phyloP scores from a whole-genome alignment of 2,329 filamentous ascomycete species.

The Thelonectria olida region DNA sequence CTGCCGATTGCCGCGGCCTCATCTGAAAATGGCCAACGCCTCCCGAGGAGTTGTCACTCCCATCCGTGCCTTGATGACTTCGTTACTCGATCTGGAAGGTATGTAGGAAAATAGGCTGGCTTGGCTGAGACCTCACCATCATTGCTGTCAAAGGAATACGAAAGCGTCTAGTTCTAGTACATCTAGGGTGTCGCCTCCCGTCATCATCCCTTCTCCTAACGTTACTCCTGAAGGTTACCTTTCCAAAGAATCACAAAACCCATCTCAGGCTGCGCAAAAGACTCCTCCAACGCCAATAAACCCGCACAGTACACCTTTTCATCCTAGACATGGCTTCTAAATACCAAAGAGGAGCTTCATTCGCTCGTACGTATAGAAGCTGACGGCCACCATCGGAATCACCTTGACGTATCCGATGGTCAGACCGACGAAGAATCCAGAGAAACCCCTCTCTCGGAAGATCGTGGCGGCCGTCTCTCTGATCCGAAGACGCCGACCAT shows the following conservation, averaged over 20 bases:
- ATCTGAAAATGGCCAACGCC: too few species aligned
- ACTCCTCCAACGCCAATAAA: constrained; percentile 36
- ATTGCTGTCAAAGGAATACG: constrained; percentile 3
- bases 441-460: constrained; percentile 76
- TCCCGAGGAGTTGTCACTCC: too few species aligned
- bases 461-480: constrained; percentile 81
- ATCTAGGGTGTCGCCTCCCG: constrained; percentile 6
- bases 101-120: not conserved
- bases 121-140: not conserved
- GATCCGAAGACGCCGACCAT: constrained; percentile 82
- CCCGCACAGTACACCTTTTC: constrained; percentile 2
- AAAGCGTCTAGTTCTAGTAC: constrained; percentile 14
- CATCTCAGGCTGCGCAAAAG: constrained; percentile 26
- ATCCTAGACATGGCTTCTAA: constrained; percentile 45
- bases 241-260: constrained; percentile 17
- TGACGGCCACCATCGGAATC: constrained; percentile 83
- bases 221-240: not conserved
- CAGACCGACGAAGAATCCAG: constrained; percentile 91
- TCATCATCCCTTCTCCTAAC: too few species aligned
- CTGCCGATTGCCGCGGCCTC: too few species aligned
- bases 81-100: not conserved
- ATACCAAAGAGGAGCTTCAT: constrained; percentile 73
- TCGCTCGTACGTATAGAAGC: constrained; percentile 73
- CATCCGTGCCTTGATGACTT: too few species aligned
- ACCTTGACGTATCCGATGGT: constrained; percentile 97